Base-by-base conservation (phyloP, 345 rosid species). In the Lumnitzera littorea region DNA sequence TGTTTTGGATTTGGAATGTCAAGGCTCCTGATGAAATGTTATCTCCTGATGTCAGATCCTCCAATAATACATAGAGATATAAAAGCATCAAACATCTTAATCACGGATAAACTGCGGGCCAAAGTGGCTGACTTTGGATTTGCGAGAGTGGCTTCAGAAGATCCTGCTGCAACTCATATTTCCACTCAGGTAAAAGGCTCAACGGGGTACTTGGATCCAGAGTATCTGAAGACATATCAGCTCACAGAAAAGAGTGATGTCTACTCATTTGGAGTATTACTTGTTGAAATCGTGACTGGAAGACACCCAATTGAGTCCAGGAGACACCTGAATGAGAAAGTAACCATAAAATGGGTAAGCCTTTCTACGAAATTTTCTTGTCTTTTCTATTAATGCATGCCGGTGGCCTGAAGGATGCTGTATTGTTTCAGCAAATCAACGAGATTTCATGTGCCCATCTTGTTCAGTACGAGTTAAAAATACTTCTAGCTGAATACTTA, bases 61-160 rank as follows among this genome's bases (percentile, higher is more conserved):
- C 90, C 94, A 15, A 76, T 92, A 49, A 92, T 92, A 67, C 98
- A 92, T 66, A 80, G 98, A 77, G 98, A 92, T 61, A 81, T 92
- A 71, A 92, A 92, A 72, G 71, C 96, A 60, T 67, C 97, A 46
- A 92, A 92, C 65, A 80, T 89, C 16, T 78, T 86, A 36, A 70
- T 92, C 66, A 87, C 91, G 0, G 87, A 87, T 65, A 92, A 87
- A 58, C 84, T 85, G 24, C 80, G 97, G 48, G 98, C 96, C 50
- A 89, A 89, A 77, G 97, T 92, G 50, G 76, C 96, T 15, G 98
- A 92, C 66, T 92, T 92, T 67, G 98, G 97, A 11, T 82, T 92
- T 59, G 98, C 98, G 23, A 76, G 96, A 53, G 67, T 80, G 64
- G 76, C 71, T 24, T 24, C 74, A 4, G 95, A 73, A 66, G 91